phyloP scores from a whole-genome alignment of 768 basidiomycete species.

The Tricholoma terreum region DNA sequence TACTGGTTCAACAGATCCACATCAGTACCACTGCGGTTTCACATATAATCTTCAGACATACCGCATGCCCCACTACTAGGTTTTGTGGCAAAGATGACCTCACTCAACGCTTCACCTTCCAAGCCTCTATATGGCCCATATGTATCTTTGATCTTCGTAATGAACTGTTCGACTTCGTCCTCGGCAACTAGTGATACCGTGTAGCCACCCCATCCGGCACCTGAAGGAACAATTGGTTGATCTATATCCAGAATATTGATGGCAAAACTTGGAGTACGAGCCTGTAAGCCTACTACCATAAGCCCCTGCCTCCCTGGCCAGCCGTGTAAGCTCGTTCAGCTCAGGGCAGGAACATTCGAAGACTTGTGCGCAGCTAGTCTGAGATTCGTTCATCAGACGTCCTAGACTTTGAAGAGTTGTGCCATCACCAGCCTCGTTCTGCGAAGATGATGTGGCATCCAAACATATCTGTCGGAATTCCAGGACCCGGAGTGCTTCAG shows the following conservation, averaged over 20 bases:
- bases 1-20: not conserved
- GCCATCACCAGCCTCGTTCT: conserved; percentile 14
- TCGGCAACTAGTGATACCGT: conserved; percentile 79
- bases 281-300: conserved; percentile 84
- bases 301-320: conserved; percentile 71
- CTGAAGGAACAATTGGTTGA: conserved; percentile 29
- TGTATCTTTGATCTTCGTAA: conserved; percentile 51
- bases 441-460: conserved; percentile 27
- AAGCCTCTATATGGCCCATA: conserved; percentile 67
- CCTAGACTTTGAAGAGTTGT: conserved; percentile 54
- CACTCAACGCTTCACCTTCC: conserved; percentile 52
- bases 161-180: conserved; percentile 58
- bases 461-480: conserved; percentile 71
- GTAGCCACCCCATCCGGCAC: conserved; percentile 92
- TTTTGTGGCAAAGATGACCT: conserved; percentile 79
- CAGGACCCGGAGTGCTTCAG: conserved; percentile 79
- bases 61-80: conserved; percentile 83
- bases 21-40: not conserved
- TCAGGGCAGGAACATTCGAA: conserved; percentile 83
- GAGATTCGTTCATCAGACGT: conserved; percentile 74
- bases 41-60: conserved; percentile 35
- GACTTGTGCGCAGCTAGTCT: conserved; percentile 61
- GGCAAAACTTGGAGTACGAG: conserved; percentile 22
- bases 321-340: conserved; percentile 61
- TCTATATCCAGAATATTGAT: not conserved